Conservation (phyloP, 2,329 filamentous ascomycete genomes). For the Penicillium glabrum region DNA sequence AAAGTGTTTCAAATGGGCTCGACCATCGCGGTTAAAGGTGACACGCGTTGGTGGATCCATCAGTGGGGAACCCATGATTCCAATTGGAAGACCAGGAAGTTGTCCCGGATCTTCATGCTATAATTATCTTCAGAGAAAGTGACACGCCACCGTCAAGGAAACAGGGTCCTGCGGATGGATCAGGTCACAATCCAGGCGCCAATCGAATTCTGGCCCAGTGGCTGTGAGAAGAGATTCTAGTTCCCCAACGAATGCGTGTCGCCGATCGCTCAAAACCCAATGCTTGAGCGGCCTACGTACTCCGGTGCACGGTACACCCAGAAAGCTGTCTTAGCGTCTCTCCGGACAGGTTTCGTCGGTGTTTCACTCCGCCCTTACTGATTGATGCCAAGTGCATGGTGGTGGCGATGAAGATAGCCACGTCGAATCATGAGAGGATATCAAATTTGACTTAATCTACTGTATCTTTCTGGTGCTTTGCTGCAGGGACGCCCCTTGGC, state of each 20-base stretch:
- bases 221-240: background rate
- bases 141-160: slow-evolving; percentile 7
- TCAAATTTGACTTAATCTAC: background rate
- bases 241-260: background rate
- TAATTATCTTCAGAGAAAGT: slow-evolving; percentile 16
- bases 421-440: background rate
- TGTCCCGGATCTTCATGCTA: slow-evolving; percentile 9
- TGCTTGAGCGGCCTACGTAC: background rate
- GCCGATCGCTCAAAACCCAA: background rate
- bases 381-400: slow-evolving; percentile 9
- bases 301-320: slow-evolving; percentile 3
- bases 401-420: slow-evolving; percentile 13
- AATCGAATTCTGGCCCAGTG: background rate
- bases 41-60: slow-evolving; percentile 37
- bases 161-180: slow-evolving; percentile 8
- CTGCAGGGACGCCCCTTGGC: background rate
- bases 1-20: slow-evolving; percentile 5
- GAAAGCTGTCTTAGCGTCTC: background rate
- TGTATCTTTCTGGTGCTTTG: background rate
- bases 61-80: slow-evolving; percentile 13
- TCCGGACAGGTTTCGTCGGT: slow-evolving; percentile 9
- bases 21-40: slow-evolving; percentile 14
- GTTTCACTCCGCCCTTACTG: slow-evolving; percentile 16
- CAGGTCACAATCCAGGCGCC: background rate
- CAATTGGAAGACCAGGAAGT: slow-evolving; percentile 20